These are phyloP conservation scores for Tuctoria greenei DNA, from an alignment of 176 grass and related monocot species.

Conservation along the genomic window DNA sequence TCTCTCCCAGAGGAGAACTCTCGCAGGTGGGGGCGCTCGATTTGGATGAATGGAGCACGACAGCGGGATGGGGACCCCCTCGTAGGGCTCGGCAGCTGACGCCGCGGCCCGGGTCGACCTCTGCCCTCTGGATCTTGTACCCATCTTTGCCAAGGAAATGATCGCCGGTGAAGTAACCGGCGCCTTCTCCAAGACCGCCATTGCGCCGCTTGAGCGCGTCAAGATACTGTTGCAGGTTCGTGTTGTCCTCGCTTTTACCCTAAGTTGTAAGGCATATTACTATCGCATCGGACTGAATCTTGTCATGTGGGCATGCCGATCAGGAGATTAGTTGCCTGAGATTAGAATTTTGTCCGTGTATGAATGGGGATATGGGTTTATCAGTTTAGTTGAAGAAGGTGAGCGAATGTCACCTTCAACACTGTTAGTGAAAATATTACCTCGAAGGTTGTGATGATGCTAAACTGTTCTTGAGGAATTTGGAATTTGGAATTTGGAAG, in stretches of 20 bases:
- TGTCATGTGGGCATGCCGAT: background rate
- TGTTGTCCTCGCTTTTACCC: background rate
- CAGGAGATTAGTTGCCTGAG: background rate
- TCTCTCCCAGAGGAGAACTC: constrained; percentile 4
- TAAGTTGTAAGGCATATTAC: background rate
- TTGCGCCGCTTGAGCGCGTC: constrained; percentile 88
- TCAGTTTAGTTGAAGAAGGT: background rate
- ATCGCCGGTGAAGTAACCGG: constrained; percentile 82
- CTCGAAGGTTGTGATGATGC: constrained; percentile 16
- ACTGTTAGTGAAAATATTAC: constrained; percentile 7
- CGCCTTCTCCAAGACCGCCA: constrained; percentile 88
- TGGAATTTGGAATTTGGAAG: no score
- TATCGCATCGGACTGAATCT: background rate
- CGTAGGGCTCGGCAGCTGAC: constrained; percentile 73
- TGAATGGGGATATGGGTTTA: background rate
- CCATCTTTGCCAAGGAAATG: constrained; percentile 88
- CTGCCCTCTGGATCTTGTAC: constrained; percentile 64
- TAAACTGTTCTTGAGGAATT: no score
- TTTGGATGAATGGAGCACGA: constrained; percentile 56
- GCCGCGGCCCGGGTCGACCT: constrained; percentile 79
- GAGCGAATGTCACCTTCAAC: background rate
- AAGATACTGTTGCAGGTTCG: constrained; percentile 93
- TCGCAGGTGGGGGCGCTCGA: constrained; percentile 32
- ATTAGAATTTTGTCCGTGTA: background rate
- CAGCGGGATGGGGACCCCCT: constrained; percentile 60